Conservation (phyloP, 805 yeast species). For the Schwanniomyces pseudopolymorphus region DNA sequence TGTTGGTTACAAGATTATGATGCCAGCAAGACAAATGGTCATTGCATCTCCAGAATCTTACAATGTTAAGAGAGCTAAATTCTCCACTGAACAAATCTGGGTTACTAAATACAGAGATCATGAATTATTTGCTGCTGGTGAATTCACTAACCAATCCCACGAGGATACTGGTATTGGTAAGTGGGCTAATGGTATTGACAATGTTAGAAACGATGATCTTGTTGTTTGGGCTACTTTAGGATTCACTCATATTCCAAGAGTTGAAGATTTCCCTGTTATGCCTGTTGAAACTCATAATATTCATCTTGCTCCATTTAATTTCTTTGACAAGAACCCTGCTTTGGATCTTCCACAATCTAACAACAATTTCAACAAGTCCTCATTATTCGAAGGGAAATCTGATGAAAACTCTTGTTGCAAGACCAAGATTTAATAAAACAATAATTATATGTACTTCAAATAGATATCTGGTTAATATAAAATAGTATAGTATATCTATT, state of each 20-base stretch:
- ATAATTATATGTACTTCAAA: too few relatives aligned
- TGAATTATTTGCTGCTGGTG: slow-evolving; percentile 78
- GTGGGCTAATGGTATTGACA: slow-evolving; percentile 69
- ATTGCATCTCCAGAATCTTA: slow-evolving; percentile 62
- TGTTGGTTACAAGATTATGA: slow-evolving; percentile 70
- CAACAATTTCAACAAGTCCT: slow-evolving; percentile 66
- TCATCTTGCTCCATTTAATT: slow-evolving; percentile 66
- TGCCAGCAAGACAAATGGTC: slow-evolving; percentile 77
- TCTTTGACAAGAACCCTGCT: slow-evolving; percentile 77
- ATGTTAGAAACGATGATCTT: slow-evolving; percentile 70
- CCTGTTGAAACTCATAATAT: slow-evolving; percentile 75
- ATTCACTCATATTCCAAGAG: slow-evolving; percentile 78
- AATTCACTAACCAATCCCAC: slow-evolving; percentile 79
- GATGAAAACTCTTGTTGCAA: slow-evolving; percentile 33
- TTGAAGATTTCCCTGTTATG: slow-evolving; percentile 89
- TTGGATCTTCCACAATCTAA: slow-evolving; percentile 72
- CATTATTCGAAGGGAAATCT: slow-evolving; percentile 28
- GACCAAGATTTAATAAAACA: slow-evolving; percentile 24
- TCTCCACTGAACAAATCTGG: slow-evolving; percentile 79
- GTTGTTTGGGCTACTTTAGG: slow-evolving; percentile 84
- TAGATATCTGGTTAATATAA: too few relatives aligned
- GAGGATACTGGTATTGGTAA: slow-evolving; percentile 66
- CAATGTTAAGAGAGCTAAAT: slow-evolving; percentile 70
- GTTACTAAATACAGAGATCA: slow-evolving; percentile 75
- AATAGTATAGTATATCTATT: too few relatives aligned